Evolutionary conservation across 306 rosid species (phyloP).

Genomic region (Alnus glutinosa): DNA sequence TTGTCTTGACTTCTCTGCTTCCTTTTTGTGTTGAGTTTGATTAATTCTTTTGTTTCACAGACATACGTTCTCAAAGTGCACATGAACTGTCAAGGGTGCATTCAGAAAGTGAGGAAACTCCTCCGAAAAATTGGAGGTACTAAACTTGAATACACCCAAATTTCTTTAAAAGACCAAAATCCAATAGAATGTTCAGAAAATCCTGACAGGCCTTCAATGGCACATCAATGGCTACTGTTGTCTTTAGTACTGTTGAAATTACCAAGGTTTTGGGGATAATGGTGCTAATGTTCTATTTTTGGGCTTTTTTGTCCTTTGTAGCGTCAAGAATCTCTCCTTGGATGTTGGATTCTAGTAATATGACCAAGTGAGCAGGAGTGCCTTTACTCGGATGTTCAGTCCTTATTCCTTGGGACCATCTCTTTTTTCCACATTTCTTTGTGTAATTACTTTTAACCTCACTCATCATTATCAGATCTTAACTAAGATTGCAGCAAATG

Average conservation of each 20-base stretch:
- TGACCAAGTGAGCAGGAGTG: neutral
- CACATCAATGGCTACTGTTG: too few species aligned
- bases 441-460: neutral
- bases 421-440: neutral
- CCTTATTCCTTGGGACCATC: neutral
- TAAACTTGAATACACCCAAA: neutral
- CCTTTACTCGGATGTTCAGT: neutral
- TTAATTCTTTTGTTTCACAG: conserved; percentile 23
- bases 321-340: neutral
- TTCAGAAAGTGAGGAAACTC: conserved; percentile 42
- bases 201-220: too few species aligned
- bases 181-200: neutral
- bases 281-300: neutral
- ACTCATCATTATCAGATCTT: neutral
- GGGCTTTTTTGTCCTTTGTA: neutral
- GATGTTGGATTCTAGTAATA: neutral
- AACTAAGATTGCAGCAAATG: neutral
- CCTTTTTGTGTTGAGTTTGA: neutral
- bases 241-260: too few species aligned
- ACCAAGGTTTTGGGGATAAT: neutral
- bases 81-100: conserved; percentile 63
- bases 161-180: neutral
- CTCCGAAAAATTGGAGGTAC: conserved; percentile 55
- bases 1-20: neutral
- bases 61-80: conserved; percentile 52